These are phyloP conservation scores for Trichophyton mentagrophytes DNA, from an alignment of 2,329 filamentous ascomycete genomes.

Conservation along the genomic window DNA sequence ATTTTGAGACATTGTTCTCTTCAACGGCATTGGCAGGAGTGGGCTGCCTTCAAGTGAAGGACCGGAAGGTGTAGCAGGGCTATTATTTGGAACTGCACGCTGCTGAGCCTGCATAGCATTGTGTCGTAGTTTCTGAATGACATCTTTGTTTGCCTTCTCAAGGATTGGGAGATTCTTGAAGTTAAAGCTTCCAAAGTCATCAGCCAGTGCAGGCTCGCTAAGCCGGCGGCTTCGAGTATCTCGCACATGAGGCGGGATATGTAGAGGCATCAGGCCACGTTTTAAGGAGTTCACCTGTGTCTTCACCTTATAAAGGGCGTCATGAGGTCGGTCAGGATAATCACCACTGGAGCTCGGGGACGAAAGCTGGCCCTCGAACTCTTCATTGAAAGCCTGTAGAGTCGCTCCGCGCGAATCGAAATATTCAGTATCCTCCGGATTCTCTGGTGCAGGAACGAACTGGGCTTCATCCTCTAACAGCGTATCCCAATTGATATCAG, in stretches of 20 bases:
- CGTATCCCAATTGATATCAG: conserved; percentile 74
- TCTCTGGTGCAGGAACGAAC: conserved; percentile 82
- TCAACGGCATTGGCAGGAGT: conserved; percentile 63
- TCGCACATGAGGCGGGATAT: conserved; percentile 91
- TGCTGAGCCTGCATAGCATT: conserved; percentile 67
- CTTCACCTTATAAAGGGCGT: conserved; percentile 79
- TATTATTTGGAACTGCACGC: conserved; percentile 32
- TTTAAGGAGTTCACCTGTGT: conserved; percentile 81
- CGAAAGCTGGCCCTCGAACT: conserved; percentile 78
- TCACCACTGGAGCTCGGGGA: conserved; percentile 61
- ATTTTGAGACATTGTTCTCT: conserved; percentile 69
- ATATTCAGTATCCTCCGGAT: conserved; percentile 95
- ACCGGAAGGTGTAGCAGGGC: conserved; percentile 37
- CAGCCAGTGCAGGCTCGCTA: conserved; percentile 75
- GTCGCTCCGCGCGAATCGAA: conserved; percentile 88
- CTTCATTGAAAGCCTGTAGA: conserved; percentile 80
- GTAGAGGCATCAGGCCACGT: conserved; percentile 82
- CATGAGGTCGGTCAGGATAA: conserved; percentile 81
- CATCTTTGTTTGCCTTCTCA: conserved; percentile 97
- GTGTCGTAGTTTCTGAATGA: conserved; percentile 87
- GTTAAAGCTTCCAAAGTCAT: conserved; percentile 92
- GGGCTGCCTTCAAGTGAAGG: conserved; percentile 75
- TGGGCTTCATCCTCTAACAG: conserved; percentile 90
- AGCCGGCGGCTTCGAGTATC: conserved; percentile 77
- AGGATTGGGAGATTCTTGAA: conserved; percentile 96